Conservation (phyloP, 148 eudicot species). For the Chenopodium quinoa region DNA sequence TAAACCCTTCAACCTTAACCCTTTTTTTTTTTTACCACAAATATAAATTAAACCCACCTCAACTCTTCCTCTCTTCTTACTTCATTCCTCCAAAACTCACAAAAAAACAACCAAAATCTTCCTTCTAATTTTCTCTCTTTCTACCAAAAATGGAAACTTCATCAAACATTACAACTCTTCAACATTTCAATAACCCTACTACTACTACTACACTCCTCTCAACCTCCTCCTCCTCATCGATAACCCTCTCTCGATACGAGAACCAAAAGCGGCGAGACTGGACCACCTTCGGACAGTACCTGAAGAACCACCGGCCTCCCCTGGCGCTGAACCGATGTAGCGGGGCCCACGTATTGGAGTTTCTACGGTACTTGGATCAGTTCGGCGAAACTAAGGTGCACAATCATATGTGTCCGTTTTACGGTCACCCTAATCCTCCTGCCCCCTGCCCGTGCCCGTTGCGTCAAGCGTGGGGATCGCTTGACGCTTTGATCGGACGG, state of each 20-base stretch:
- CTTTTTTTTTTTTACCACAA: not conserved
- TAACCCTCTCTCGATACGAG: constrained; percentile 30
- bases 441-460: constrained; percentile 55
- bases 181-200: not conserved
- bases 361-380: constrained; percentile 48
- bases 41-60: not conserved
- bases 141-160: not conserved
- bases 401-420: constrained; percentile 44
- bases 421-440: constrained; percentile 55
- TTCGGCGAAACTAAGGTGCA: constrained; percentile 57
- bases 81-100: not conserved
- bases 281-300: constrained; percentile 52
- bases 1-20: no score
- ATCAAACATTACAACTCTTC: not conserved
- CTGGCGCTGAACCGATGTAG: constrained; percentile 42
- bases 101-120: not conserved
- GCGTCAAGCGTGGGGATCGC: constrained; percentile 57
- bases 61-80: not conserved
- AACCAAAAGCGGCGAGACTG: constrained; percentile 49
- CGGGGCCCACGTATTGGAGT: constrained; percentile 51
- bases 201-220: not conserved
- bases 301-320: constrained; percentile 47
- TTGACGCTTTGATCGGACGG: constrained; percentile 53
- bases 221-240: constrained; percentile 9
- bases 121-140: not conserved